These are phyloP conservation scores for Fusarium protoensiforme DNA, from an alignment of 2,329 filamentous ascomycete species.

Conservation along the genomic window DNA sequence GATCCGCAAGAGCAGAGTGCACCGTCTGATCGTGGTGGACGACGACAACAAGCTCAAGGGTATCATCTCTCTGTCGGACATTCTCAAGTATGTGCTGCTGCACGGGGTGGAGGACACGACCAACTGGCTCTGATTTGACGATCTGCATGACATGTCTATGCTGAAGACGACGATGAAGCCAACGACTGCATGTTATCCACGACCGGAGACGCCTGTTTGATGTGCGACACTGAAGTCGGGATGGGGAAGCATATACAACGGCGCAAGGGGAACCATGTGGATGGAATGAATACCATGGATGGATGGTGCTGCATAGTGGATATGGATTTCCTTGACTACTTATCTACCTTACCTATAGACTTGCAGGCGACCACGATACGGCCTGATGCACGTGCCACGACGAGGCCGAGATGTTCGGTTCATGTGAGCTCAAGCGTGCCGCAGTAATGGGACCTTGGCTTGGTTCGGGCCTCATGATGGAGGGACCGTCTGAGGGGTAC, in stretches of 20 bases:
- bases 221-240: constrained; percentile 6
- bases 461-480: constrained; percentile 18
- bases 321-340: constrained; percentile 1
- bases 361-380: not conserved
- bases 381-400: constrained; percentile 8
- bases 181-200: constrained; percentile 39
- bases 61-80: constrained; percentile 93
- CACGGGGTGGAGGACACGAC: constrained; percentile 73
- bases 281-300: constrained; percentile 31
- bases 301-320: constrained; percentile 35
- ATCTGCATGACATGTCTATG: constrained; percentile 12
- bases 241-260: constrained; percentile 40
- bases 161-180: constrained; percentile 27
- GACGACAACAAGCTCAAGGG: constrained; percentile 88
- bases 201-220: constrained; percentile 10
- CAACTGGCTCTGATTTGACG: constrained; percentile 31
- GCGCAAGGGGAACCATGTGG: constrained; percentile 37
- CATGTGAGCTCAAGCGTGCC: constrained; percentile 2
- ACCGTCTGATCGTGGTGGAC: constrained; percentile 92
- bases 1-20: constrained; percentile 92
- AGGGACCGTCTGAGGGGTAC: not conserved
- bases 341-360: constrained; percentile 38
- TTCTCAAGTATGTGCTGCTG: constrained; percentile 92
- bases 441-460: constrained; percentile 14
- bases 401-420: constrained; percentile 14